A percentile compares a stretch with the other conserved stretches of the same genome.
phyloP scores from a whole-genome alignment of 2,329 filamentous ascomycete species.

The Geosmithia putterillii region DNA sequence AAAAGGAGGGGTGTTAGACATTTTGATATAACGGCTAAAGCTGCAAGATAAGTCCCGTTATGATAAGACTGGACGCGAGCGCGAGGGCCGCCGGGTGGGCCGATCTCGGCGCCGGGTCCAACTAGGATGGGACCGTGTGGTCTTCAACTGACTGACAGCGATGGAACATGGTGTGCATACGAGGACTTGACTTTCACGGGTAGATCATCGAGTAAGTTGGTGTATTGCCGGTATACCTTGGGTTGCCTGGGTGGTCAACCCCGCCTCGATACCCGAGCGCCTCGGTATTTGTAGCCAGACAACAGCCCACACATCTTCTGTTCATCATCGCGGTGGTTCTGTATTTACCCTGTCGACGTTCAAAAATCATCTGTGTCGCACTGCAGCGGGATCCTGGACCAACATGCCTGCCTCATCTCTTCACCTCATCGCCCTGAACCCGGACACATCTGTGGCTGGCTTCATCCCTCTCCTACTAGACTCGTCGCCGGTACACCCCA shows the following conservation, averaged over 20 bases:
- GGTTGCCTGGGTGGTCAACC: background rate
- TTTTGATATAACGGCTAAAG: too few species aligned
- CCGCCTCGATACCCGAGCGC: background rate
- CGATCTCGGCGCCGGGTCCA: background rate
- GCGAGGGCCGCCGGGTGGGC: background rate
- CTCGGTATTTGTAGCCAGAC: background rate
- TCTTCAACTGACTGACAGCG: too few species aligned
- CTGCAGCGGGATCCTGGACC: background rate
- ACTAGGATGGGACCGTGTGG: too few species aligned
- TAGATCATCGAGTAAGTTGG: background rate
- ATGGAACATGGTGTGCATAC: background rate
- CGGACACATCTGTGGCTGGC: background rate
- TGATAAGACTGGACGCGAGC: too few species aligned
- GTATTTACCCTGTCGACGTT: too few species aligned
- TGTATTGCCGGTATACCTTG: background rate
- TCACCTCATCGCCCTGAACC: background rate
- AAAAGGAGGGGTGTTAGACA: background rate
- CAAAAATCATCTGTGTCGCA: too few species aligned
- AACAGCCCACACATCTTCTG: too few species aligned
- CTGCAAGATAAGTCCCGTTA: background rate
- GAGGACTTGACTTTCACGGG: too few species aligned
- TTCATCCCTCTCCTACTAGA: background rate
- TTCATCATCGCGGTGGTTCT: background rate
- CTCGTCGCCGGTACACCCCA: background rate
- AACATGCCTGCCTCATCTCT: background rate